Evolutionary conservation across 2,329 filamentous ascomycete genomes (phyloP).

Genomic region (Neofusicoccum laricinum): DNA sequence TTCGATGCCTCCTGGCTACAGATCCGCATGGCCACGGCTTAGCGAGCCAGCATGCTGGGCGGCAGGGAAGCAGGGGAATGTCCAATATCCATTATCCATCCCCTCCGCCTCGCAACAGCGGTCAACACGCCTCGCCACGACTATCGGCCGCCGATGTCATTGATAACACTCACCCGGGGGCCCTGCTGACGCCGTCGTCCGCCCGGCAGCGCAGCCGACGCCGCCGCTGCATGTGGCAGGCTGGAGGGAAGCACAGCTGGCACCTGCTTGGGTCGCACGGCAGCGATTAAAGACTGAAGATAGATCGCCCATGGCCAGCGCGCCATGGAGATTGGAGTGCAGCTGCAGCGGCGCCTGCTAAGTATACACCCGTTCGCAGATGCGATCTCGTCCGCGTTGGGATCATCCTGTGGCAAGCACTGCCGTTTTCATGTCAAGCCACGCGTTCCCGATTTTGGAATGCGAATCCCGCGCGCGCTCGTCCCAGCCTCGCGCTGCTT

Average conservation of each 20-base stretch:
- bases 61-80: background rate
- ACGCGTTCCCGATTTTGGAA: conserved; percentile 16
- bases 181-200: background rate
- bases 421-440: conserved; percentile 14
- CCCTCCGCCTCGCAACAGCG: background rate
- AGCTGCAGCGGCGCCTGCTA: background rate
- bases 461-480: conserved; percentile 14
- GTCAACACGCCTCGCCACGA: background rate
- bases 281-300: background rate
- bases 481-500: conserved; percentile 15
- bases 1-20: background rate
- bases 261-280: background rate
- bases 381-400: conserved; percentile 6
- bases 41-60: background rate
- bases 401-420: background rate
- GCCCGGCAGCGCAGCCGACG: background rate
- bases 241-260: background rate
- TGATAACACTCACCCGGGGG: background rate
- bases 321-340: background rate
- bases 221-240: background rate
- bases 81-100: background rate
- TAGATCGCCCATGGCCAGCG: background rate
- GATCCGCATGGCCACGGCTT: conserved; percentile 8
- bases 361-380: conserved; percentile 4
- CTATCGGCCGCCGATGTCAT: background rate